A percentile compares a stretch with the other conserved stretches of the same genome.
Conservation (phyloP, 306 rosid genomes). For the Fragaria vesca region DNA sequence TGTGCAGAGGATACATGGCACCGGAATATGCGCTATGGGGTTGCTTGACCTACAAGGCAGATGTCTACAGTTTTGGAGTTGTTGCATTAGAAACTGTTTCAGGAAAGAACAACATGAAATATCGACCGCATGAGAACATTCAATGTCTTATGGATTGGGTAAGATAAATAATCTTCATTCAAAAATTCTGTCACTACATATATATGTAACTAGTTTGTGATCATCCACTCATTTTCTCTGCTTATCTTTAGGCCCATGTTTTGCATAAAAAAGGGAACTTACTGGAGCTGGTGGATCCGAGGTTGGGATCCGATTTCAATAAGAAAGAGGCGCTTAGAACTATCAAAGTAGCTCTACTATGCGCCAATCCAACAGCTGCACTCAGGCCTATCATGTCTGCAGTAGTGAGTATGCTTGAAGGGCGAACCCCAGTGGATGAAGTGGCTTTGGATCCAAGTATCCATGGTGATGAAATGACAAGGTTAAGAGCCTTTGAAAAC, state of each 20-base stretch:
- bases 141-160: slow-evolving; percentile 54
- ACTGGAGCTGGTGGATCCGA: slow-evolving; percentile 12
- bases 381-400: slow-evolving; percentile 25
- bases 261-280: slow-evolving; percentile 10
- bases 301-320: slow-evolving; percentile 13
- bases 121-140: slow-evolving; percentile 47
- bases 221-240: background rate
- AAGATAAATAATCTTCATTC: slow-evolving; percentile 20
- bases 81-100: slow-evolving; percentile 17
- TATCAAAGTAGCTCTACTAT: slow-evolving; percentile 20
- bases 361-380: slow-evolving; percentile 24
- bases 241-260: slow-evolving; percentile 11
- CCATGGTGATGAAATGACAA: background rate
- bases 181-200: background rate
- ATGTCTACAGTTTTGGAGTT: slow-evolving; percentile 24
- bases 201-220: background rate
- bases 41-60: slow-evolving; percentile 17
- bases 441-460: slow-evolving; percentile 14
- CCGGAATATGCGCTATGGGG: slow-evolving; percentile 28
- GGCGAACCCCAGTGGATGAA: background rate
- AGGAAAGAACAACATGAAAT: slow-evolving; percentile 27
- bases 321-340: slow-evolving; percentile 12
- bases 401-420: slow-evolving; percentile 24
- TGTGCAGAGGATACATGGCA: slow-evolving; percentile 24
- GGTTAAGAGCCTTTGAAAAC: background rate